phyloP scores from a whole-genome alignment of 257 asterid genomes.

The Penstemon eatonii region DNA sequence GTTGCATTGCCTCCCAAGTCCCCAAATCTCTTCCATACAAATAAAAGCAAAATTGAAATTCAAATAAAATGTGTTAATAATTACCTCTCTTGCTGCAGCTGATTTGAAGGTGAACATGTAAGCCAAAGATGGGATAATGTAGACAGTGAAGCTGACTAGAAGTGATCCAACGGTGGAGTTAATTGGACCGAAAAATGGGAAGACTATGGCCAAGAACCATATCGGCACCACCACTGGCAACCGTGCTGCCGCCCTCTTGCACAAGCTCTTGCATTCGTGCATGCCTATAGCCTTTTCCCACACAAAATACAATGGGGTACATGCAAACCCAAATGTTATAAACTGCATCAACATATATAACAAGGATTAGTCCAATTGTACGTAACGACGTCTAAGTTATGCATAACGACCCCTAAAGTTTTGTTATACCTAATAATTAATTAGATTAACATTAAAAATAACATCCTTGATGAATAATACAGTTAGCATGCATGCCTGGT shows the following conservation, averaged over 20 bases:
- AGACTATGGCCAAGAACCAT: conserved; percentile 90
- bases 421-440: too few species aligned
- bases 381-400: too few species aligned
- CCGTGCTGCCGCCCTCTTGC: conserved; percentile 81
- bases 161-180: conserved; percentile 92
- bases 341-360: conserved; percentile 48
- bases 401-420: too few species aligned
- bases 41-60: not conserved
- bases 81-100: conserved; percentile 84
- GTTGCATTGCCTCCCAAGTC: not conserved
- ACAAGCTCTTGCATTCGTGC: conserved; percentile 89
- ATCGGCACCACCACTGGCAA: conserved; percentile 88
- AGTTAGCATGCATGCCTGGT: conserved; percentile 51
- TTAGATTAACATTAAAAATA: too few species aligned
- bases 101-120: conserved; percentile 78
- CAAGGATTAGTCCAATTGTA: not conserved
- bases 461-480: too few species aligned
- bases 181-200: conserved; percentile 96
- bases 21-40: conserved; percentile 3
- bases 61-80: not conserved
- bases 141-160: conserved; percentile 89
- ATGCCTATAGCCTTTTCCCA: conserved; percentile 95
- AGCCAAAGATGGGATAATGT: conserved; percentile 88
- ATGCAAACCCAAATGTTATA: conserved; percentile 94
- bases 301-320: conserved; percentile 89